These are phyloP conservation scores for Alternaria ethzedia DNA, from an alignment of 2,329 filamentous ascomycete species.

Conservation along the genomic window DNA sequence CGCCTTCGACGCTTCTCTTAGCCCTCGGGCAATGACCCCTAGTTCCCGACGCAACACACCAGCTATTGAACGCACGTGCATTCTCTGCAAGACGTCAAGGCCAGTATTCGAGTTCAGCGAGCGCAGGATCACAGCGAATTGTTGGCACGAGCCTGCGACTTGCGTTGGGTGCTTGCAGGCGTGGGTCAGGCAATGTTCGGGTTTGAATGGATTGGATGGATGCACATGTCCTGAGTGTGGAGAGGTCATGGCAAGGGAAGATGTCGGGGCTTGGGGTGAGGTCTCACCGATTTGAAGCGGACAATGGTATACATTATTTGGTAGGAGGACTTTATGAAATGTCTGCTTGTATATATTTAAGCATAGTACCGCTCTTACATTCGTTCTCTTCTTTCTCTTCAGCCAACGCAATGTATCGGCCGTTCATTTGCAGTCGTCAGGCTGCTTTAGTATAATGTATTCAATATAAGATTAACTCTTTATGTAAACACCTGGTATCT, in stretches of 20 bases:
- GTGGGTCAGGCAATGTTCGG: conserved; percentile 33
- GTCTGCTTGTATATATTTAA: not conserved
- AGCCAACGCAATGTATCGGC: not conserved
- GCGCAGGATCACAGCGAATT: conserved; percentile 30
- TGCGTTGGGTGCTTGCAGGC: conserved; percentile 35
- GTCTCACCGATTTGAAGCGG: conserved; percentile 4
- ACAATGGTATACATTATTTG: not conserved
- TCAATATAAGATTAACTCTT: not conserved
- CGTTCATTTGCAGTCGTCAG: not conserved
- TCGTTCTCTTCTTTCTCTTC: not conserved
- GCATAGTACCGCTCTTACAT: conserved; percentile 1
- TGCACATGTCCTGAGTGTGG: conserved; percentile 42
- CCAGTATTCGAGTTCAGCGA: conserved; percentile 27
- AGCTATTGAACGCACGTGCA: conserved; percentile 29
- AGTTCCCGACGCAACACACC: conserved; percentile 25
- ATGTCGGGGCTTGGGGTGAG: conserved; percentile 32
- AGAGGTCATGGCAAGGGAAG: conserved; percentile 31
- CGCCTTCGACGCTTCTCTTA: not conserved
- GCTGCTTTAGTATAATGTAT: not conserved
- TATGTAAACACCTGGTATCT: not conserved
- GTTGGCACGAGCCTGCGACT: conserved; percentile 38
- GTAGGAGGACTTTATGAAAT: not conserved
- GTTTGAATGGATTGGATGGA: conserved; percentile 20
- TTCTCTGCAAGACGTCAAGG: conserved; percentile 34
- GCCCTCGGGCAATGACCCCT: conserved; percentile 12